These are phyloP conservation scores for Eucalyptus brandiana DNA, from an alignment of 345 rosid genomes.

Conservation along the genomic window DNA sequence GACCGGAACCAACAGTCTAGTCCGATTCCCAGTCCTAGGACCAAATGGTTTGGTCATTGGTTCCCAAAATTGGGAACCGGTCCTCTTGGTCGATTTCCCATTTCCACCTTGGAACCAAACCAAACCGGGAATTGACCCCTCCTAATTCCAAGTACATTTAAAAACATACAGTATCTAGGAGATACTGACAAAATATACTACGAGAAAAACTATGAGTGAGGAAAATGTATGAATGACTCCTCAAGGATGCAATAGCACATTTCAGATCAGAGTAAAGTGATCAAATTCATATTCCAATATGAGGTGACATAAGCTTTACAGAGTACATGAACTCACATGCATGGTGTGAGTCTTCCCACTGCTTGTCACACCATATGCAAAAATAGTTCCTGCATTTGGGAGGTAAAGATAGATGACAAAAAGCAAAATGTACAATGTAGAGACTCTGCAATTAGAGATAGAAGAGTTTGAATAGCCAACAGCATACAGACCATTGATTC, in stretches of 20 bases:
- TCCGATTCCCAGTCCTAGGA: too few species aligned
- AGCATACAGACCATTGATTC: constrained; percentile 59
- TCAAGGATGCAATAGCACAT: not conserved
- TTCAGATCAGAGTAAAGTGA: not conserved
- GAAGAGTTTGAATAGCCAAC: not conserved
- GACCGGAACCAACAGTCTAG: too few species aligned
- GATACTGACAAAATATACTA: not conserved
- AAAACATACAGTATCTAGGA: not conserved
- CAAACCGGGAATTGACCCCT: too few species aligned
- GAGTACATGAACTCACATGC: constrained; percentile 63
- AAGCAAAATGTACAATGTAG: not conserved
- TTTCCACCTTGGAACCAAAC: too few species aligned
- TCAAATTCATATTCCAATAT: not conserved
- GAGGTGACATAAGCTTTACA: not conserved
- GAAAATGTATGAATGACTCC: not conserved
- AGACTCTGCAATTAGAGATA: not conserved
- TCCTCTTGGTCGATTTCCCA: too few species aligned
- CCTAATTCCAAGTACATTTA: not conserved
- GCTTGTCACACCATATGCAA: constrained; percentile 99
- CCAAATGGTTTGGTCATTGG: too few species aligned
- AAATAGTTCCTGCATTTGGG: constrained; percentile 67
- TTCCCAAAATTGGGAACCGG: too few species aligned
- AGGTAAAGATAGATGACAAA: not conserved
- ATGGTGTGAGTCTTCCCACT: constrained; percentile 99
- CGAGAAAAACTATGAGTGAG: not conserved